Conservation (phyloP, 257 asterid genomes). For the Solanum appendiculatum region DNA sequence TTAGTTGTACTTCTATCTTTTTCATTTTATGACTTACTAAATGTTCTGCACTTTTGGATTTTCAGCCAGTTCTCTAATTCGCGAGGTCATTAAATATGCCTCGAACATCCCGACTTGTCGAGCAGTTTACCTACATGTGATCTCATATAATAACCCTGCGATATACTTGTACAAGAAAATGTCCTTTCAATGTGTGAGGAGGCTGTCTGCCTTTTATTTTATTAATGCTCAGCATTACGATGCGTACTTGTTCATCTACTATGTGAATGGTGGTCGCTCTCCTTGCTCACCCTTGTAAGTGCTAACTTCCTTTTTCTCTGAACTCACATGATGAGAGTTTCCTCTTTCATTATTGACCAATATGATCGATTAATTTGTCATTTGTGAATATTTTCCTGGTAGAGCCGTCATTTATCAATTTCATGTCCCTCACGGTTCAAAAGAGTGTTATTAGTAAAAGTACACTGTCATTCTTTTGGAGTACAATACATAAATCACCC, state of each 20-base stretch:
- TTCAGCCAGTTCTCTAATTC: slow-evolving; percentile 79
- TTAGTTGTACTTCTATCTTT: background rate
- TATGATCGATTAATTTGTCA: background rate
- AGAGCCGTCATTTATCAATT: background rate
- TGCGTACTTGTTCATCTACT: slow-evolving; percentile 88
- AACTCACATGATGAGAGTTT: background rate
- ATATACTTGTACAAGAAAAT: slow-evolving; percentile 82
- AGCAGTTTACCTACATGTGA: slow-evolving; percentile 95
- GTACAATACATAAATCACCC: background rate
- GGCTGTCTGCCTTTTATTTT: slow-evolving; percentile 62
- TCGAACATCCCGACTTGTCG: slow-evolving; percentile 54
- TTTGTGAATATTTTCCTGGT: background rate
- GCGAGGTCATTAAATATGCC: slow-evolving; percentile 75
- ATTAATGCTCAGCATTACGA: slow-evolving; percentile 82
- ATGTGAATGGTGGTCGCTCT: slow-evolving; percentile 89
- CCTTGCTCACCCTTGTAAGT: slow-evolving; percentile 97
- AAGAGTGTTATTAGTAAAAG: background rate
- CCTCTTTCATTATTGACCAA: background rate
- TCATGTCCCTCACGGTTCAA: background rate
- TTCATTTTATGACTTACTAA: slow-evolving; percentile 6
- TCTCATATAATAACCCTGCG: slow-evolving; percentile 87
- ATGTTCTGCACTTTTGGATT: slow-evolving; percentile 13
- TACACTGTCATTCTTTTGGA: background rate
- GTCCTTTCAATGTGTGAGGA: slow-evolving; percentile 73
- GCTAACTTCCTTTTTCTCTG: background rate